Evolutionary conservation across 495 filamentous ascomycete genomes (phyloP), one percentile per base, ranked within the genome.

Genomic region (Corynascus novoguineensis): DNA sequence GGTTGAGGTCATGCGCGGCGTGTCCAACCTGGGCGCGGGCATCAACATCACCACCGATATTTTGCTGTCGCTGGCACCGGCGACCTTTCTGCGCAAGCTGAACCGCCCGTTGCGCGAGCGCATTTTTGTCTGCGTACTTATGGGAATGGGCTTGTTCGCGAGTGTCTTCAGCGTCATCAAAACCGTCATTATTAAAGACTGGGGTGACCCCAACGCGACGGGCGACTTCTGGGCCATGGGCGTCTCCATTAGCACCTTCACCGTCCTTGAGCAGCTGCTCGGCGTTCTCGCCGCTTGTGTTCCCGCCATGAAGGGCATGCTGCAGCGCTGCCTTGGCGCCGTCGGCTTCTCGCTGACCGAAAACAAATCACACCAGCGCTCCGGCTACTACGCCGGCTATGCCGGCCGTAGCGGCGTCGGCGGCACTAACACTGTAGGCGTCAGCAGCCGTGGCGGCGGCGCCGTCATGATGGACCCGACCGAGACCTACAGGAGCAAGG

Each of bases 21-120:
- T 60, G 5, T 63, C 62, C 11, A 65, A 65, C 42, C 14, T 55
- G 1, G 62, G 62, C 32, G 55, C 51, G 32, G 29, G 38, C 24
- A 51, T 68, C 37, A 65, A 65, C 50, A 68, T 68, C 60, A 50
- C 55, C 9, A 68, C 65, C 27, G 65, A 68, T 41, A 34, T 68
- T 11, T 50, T 68, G 28, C 57, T 65, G 19, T 60, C 59, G 27
- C 58, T 67, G 3, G 48, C 62, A 14, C 64, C 64, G 6, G 60
- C 55, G 1, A 59, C 57, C 1, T 67, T 67, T 21, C 50, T 67
- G 17, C 46, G 56, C 41, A 64, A 67, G 48, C 57, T 67, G 17
- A 64, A 64, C 52, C 60, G 64, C 5, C 61, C 64, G 17, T 47
- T 67, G 10, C 57, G 62, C 19, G 64, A 67, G 51, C 50, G 64